Conservation (phyloP, 78 protist genomes). For the Dictyostelium firmibasis region DNA sequence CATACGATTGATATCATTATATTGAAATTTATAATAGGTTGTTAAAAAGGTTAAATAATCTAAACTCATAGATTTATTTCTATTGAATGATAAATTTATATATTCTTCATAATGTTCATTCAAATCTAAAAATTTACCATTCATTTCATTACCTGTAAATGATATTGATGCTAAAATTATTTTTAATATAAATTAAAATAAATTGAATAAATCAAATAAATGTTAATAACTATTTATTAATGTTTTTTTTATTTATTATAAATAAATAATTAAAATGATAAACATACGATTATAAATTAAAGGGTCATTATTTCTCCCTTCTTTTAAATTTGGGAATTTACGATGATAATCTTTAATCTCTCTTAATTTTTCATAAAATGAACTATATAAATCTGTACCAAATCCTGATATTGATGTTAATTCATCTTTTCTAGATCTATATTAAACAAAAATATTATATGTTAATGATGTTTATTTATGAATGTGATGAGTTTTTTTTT, state of each 20-base stretch:
- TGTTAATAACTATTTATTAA: no score
- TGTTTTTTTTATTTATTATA: no score
- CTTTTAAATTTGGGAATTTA: constrained; percentile 16
- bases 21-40: constrained; percentile 34
- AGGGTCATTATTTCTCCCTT: not conserved
- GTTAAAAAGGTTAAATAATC: constrained; percentile 63
- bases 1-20: constrained; percentile 37
- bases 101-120: constrained; percentile 55
- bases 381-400: constrained; percentile 45
- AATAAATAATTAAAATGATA: no score
- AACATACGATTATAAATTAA: constrained; percentile 49
- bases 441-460: no score
- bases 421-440: constrained; percentile 51
- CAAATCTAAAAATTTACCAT: constrained; percentile 79
- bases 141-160: constrained; percentile 78
- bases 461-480: no score
- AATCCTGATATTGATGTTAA: constrained; percentile 30
- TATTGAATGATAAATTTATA: constrained; percentile 38
- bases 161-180: constrained; percentile 58
- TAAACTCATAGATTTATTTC: not conserved
- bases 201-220: no score
- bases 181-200: no score
- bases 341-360: constrained; percentile 81
- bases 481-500: no score
- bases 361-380: constrained; percentile 77